phyloP scores from a whole-genome alignment of 345 rosid species.

The Salix udensis region DNA sequence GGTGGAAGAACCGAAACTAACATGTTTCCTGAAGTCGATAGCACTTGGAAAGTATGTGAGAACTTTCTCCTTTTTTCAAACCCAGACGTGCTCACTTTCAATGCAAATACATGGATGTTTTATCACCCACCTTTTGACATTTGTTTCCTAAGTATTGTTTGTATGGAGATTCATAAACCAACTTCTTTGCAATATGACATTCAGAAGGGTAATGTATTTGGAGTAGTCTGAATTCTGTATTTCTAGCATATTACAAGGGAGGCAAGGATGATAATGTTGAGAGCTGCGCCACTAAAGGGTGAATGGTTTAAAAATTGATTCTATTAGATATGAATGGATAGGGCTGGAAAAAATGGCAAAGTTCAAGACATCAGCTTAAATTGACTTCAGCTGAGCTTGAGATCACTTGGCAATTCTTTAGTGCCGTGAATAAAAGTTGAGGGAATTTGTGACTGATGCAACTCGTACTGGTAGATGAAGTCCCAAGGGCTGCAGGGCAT shows the following conservation, averaged over 20 bases:
- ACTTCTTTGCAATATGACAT: neutral
- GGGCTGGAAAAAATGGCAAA: neutral
- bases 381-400: neutral
- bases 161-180: neutral
- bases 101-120: neutral
- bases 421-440: neutral
- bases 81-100: neutral
- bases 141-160: neutral
- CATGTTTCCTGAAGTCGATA: slow-evolving; percentile 96
- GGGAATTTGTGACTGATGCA: neutral
- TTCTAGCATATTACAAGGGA: neutral
- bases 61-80: slow-evolving; percentile 18
- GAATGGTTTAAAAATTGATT: neutral
- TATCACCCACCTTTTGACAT: neutral
- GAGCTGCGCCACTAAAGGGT: neutral
- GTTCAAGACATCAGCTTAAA: neutral
- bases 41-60: slow-evolving; percentile 82
- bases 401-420: neutral
- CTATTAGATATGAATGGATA: neutral
- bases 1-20: slow-evolving; percentile 52
- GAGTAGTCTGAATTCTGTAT: neutral
- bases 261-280: neutral
- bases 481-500: neutral
- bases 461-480: neutral
- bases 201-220: neutral